These are phyloP conservation scores for Fusarium sp. DNA, from an alignment of 2,329 filamentous ascomycete genomes.

Conservation along the genomic window DNA sequence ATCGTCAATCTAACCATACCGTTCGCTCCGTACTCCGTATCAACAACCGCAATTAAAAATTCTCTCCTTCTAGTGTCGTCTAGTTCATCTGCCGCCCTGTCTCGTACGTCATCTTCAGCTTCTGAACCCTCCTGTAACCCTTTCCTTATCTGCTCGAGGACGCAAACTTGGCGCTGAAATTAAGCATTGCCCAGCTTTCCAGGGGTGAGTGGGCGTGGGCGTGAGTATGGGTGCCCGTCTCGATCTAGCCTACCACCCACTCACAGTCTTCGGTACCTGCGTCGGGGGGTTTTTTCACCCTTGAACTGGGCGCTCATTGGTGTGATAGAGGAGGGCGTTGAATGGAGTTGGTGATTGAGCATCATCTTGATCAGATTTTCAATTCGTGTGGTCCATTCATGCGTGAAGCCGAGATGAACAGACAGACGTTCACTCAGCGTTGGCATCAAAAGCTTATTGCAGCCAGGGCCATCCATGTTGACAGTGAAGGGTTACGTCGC, in stretches of 20 bases:
- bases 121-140: neutral
- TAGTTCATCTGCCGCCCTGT: constrained; percentile 4
- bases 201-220: constrained; percentile 7
- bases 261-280: constrained; percentile 16
- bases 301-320: neutral
- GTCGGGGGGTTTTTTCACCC: neutral
- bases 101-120: neutral
- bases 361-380: no score
- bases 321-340: neutral
- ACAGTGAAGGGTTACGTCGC: no score
- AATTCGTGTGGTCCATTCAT: no score
- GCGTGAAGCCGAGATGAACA: no score
- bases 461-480: neutral
- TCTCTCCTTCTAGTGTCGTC: constrained; percentile 1
- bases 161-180: constrained; percentile 20
- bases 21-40: neutral
- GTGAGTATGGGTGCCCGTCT: neutral
- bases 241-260: neutral
- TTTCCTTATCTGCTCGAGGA: neutral
- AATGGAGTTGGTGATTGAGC: neutral
- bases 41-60: neutral
- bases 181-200: constrained; percentile 26
- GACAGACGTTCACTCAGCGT: no score
- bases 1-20: constrained; percentile 13
- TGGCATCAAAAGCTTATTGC: neutral